These are phyloP conservation scores for Lathyrus aphaca DNA, from an alignment of 306 rosid species.

Conservation along the genomic window DNA sequence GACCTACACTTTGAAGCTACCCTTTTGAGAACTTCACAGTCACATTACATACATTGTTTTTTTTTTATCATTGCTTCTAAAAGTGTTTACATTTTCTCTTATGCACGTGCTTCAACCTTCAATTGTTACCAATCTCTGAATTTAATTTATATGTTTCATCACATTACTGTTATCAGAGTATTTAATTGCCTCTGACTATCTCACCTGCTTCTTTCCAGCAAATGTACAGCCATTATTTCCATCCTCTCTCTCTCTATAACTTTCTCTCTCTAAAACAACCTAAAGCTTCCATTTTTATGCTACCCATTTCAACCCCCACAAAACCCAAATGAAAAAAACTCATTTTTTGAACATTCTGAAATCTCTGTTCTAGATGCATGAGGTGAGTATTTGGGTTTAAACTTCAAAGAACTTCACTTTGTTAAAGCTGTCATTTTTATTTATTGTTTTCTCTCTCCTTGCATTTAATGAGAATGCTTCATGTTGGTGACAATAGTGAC, in stretches of 20 bases:
- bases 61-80: slow-evolving; percentile 34
- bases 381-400: slow-evolving; percentile 37
- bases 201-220: slow-evolving; percentile 76
- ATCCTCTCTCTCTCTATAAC: slow-evolving; percentile 39
- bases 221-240: slow-evolving; percentile 61
- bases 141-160: slow-evolving; percentile 31
- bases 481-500: slow-evolving; percentile 44
- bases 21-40: slow-evolving; percentile 20
- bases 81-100: slow-evolving; percentile 42
- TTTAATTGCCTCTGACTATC: slow-evolving; percentile 57
- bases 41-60: slow-evolving; percentile 41
- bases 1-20: slow-evolving; percentile 50
- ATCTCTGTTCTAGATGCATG: slow-evolving; percentile 48
- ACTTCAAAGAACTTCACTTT: slow-evolving; percentile 36
- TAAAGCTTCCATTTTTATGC: slow-evolving; percentile 49
- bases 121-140: slow-evolving; percentile 65
- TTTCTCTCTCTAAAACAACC: slow-evolving; percentile 30
- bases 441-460: slow-evolving; percentile 26
- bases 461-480: slow-evolving; percentile 49
- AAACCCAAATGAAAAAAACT: background rate
- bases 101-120: slow-evolving; percentile 83
- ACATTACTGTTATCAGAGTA: slow-evolving; percentile 40
- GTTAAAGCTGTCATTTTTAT: slow-evolving; percentile 19
- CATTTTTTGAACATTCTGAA: slow-evolving; percentile 27
- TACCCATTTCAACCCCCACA: slow-evolving; percentile 43